Percentiles rank a stretch among this genome's conserved stretches.
phyloP scores from a whole-genome alignment of 1,284 basidiomycete genomes.

The Coniferiporia weirii region DNA sequence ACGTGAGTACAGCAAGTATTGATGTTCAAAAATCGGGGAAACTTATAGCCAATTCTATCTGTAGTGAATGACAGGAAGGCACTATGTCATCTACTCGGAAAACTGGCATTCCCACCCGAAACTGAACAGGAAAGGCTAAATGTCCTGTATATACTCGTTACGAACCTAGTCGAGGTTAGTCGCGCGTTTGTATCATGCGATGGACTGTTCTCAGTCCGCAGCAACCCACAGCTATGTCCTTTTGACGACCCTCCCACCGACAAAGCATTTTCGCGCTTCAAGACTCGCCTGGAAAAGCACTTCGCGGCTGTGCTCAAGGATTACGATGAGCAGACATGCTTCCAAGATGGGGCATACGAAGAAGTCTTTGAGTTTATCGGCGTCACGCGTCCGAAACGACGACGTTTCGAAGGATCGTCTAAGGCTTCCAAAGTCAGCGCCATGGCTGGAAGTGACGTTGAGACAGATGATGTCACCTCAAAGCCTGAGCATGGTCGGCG shows the following conservation, averaged over 20 bases:
- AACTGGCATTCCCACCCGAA: neutral
- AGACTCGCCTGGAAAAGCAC: constrained; percentile 14
- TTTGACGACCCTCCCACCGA: constrained; percentile 16
- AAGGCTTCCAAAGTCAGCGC: neutral
- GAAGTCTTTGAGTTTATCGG: constrained; percentile 19
- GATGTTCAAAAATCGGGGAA: neutral
- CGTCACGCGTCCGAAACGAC: constrained; percentile 13
- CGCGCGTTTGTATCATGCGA: neutral
- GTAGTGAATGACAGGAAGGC: constrained; percentile 12
- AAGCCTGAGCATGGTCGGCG: neutral
- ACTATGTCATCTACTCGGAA: constrained; percentile 2
- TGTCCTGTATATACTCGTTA: constrained; percentile 16
- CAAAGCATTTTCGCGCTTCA: constrained; percentile 17
- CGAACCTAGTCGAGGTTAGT: constrained; percentile 17
- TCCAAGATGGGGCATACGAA: constrained; percentile 9
- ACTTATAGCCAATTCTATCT: neutral
- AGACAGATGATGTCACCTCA: neutral
- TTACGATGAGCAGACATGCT: constrained; percentile 16
- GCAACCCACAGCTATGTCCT: constrained; percentile 12
- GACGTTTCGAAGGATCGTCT: constrained; percentile 5
- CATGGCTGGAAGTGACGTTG: neutral
- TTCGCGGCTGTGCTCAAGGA: constrained; percentile 8
- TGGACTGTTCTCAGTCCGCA: neutral
- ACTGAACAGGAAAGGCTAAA: constrained; percentile 8
- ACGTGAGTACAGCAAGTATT: neutral